Evolutionary conservation across 371 early-diverging fungal species (phyloP).

Genomic region (Fennellomyces sp.): DNA sequence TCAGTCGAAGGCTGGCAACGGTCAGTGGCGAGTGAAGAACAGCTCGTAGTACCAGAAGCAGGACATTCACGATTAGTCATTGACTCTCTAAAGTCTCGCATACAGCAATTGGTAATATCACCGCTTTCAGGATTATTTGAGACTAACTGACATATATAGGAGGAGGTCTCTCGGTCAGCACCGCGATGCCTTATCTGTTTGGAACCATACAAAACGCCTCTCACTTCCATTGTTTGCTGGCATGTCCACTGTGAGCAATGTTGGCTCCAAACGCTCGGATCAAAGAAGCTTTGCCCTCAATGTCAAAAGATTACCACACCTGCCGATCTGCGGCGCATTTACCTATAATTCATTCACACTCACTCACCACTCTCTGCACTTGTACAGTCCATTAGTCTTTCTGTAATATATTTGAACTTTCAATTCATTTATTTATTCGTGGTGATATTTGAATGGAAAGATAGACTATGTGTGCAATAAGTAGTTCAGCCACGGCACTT

Average conservation of each 20-base stretch:
- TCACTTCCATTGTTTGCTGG: constrained; percentile 88
- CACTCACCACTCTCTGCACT: too few species aligned
- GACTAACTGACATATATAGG: constrained; percentile 13
- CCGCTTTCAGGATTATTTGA: not conserved
- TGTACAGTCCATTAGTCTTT: too few species aligned
- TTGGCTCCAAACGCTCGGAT: constrained; percentile 86
- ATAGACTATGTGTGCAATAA: too few species aligned
- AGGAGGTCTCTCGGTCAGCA: constrained; percentile 50
- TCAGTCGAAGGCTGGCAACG: constrained; percentile 35
- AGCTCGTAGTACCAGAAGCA: constrained; percentile 8
- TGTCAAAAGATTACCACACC: constrained; percentile 89
- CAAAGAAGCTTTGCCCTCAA: constrained; percentile 90
- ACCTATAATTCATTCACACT: constrained; percentile 63
- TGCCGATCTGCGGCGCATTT: constrained; percentile 81
- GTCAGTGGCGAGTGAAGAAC: constrained; percentile 11
- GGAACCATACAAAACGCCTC: constrained; percentile 74
- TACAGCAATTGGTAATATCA: constrained; percentile 59
- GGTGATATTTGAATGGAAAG: too few species aligned
- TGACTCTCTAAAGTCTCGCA: constrained; percentile 75
- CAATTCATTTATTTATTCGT: too few species aligned
- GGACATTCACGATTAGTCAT: constrained; percentile 67
- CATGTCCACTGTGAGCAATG: constrained; percentile 92
- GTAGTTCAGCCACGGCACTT: too few species aligned
- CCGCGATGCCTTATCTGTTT: constrained; percentile 83
- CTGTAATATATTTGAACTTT: too few species aligned